A percentile compares a stretch with the other conserved stretches of the same genome.
Conservation (phyloP, 164 flowering plant species). For the Magnolia sinica region DNA sequence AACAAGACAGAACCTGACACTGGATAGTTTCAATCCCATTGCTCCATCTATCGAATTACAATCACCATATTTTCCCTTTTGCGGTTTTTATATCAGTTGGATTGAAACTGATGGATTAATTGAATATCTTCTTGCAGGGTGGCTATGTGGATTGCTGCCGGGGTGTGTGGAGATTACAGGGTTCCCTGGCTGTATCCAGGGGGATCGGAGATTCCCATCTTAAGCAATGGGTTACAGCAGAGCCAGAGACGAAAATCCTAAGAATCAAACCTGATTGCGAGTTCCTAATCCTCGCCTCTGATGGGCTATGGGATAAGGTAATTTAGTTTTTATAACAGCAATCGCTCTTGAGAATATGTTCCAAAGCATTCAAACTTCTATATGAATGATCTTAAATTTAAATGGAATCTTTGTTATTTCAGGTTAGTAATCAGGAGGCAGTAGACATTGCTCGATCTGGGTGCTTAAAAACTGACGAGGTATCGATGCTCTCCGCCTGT, state of each 20-base stretch:
- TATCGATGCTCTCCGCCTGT: slow-evolving; percentile 46
- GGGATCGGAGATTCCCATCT: slow-evolving; percentile 73
- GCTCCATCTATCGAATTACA: not conserved
- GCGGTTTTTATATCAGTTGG: not conserved
- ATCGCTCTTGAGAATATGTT: too few relatives aligned
- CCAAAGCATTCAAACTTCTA: too few relatives aligned
- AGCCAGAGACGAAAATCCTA: slow-evolving; percentile 59
- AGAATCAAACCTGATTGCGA: slow-evolving; percentile 48
- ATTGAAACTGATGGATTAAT: not conserved
- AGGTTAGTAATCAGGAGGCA: slow-evolving; percentile 87
- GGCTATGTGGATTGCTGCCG: slow-evolving; percentile 71
- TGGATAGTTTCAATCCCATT: not conserved
- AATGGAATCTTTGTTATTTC: slow-evolving; percentile 11
- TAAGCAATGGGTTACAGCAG: slow-evolving; percentile 72
- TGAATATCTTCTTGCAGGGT: slow-evolving; percentile 42
- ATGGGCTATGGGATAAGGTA: slow-evolving; percentile 95
- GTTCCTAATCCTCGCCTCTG: slow-evolving; percentile 83
- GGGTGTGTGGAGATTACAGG: slow-evolving; percentile 88
- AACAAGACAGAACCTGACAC: not conserved
- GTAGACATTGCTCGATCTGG: slow-evolving; percentile 54
- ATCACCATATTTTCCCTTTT: not conserved
- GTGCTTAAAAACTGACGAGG: slow-evolving; percentile 33
- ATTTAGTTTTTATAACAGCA: not conserved
- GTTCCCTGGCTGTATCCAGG: slow-evolving; percentile 84
- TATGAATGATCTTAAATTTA: not conserved